These are phyloP conservation scores for Penicillium ochrochloron DNA, from an alignment of 495 filamentous ascomycete genomes.

Conservation along the genomic window DNA sequence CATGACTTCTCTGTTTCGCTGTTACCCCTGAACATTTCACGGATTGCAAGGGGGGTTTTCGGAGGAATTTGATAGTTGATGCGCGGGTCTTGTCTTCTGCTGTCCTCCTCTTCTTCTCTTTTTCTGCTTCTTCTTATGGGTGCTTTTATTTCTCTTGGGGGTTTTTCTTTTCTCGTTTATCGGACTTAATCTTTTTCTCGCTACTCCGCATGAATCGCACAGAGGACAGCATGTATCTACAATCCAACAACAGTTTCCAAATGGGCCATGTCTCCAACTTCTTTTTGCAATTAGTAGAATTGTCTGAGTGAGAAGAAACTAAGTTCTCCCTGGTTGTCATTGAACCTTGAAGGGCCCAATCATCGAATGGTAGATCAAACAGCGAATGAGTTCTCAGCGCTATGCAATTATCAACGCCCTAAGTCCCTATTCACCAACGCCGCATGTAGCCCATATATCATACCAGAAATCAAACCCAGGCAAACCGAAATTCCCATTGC, in stretches of 20 bases:
- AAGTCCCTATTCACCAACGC: slow-evolving; percentile 14
- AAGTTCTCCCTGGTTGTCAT: too few species aligned
- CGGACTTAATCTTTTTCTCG: slow-evolving; percentile 28
- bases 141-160: slow-evolving; percentile 16
- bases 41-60: slow-evolving; percentile 11
- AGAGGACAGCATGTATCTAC: slow-evolving; percentile 35
- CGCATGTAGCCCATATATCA: slow-evolving; percentile 3
- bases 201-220: slow-evolving; percentile 12
- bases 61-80: slow-evolving; percentile 33
- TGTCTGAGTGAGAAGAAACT: too few species aligned
- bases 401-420: slow-evolving; percentile 23
- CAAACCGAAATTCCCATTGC: not conserved
- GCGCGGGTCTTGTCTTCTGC: slow-evolving; percentile 37
- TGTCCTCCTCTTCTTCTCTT: slow-evolving; percentile 22
- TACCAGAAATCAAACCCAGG: not conserved
- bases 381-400: slow-evolving; percentile 20
- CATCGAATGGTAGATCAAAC: not conserved
- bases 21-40: slow-evolving; percentile 8
- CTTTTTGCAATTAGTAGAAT: not conserved
- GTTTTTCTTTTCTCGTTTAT: slow-evolving; percentile 12
- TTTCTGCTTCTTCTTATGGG: slow-evolving; percentile 12
- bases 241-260: slow-evolving; percentile 22
- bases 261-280: slow-evolving; percentile 11
- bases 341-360: not conserved
- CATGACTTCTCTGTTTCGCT: slow-evolving; percentile 10